phyloP scores from a whole-genome alignment of 202 grass and related monocot species.

The Elaeis oleifera region DNA sequence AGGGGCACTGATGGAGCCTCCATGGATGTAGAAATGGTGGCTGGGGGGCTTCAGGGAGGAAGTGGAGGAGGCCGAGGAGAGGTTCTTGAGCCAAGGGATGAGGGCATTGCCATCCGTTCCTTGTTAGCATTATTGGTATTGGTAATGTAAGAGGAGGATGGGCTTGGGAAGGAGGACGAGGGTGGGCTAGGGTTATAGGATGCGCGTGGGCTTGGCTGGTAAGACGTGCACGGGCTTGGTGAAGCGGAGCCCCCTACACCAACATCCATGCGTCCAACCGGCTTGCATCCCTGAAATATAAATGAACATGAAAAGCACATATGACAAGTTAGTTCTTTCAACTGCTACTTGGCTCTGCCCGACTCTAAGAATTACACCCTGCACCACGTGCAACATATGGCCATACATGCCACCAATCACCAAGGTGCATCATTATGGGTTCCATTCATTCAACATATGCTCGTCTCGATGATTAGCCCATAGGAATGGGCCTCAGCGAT shows the following conservation, averaged over 20 bases:
- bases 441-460: no score
- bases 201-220: conserved; percentile 44
- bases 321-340: neutral
- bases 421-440: no score
- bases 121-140: conserved; percentile 22
- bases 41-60: conserved; percentile 35
- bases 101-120: conserved; percentile 25
- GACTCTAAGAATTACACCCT: no score
- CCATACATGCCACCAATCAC: no score
- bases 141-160: conserved; percentile 49
- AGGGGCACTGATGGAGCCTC: conserved; percentile 43
- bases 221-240: conserved; percentile 46
- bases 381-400: no score
- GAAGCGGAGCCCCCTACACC: conserved; percentile 30
- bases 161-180: conserved; percentile 48
- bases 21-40: conserved; percentile 29
- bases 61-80: conserved; percentile 17
- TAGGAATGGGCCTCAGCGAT: no score
- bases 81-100: conserved; percentile 48
- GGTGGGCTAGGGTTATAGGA: conserved; percentile 39
- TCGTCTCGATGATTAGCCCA: no score
- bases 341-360: conserved; percentile 21
- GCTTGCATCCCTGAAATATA: conserved; percentile 43
- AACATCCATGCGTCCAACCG: conserved; percentile 29
- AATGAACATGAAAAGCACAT: neutral